phyloP scores from a whole-genome alignment of 2,329 filamentous ascomycete species.

The Hypomyces rosellus region DNA sequence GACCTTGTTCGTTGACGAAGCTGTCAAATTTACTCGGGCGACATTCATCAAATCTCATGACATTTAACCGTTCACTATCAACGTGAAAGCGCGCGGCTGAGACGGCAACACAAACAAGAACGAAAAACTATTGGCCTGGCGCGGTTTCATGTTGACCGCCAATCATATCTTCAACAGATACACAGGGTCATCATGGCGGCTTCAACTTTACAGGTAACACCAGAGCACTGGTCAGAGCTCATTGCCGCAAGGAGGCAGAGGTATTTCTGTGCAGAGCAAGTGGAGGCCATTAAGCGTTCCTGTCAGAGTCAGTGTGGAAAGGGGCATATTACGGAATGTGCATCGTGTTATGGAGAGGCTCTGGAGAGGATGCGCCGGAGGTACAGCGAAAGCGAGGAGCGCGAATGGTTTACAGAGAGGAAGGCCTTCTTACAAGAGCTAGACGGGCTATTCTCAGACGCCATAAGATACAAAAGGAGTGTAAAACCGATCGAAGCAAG shows the following conservation, averaged over 20 bases:
- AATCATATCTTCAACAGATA: too few species aligned
- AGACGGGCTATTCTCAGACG: slow-evolving; percentile 42
- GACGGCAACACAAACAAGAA: too few species aligned
- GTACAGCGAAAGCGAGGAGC: slow-evolving; percentile 28
- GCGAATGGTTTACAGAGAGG: slow-evolving; percentile 48
- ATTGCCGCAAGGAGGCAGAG: slow-evolving; percentile 26
- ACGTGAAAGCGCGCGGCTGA: too few species aligned
- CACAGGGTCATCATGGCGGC: slow-evolving; percentile 16
- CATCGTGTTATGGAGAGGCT: slow-evolving; percentile 41
- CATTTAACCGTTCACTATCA: too few species aligned
- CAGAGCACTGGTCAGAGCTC: slow-evolving; percentile 35
- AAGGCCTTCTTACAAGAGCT: slow-evolving; percentile 44
- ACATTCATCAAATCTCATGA: too few species aligned
- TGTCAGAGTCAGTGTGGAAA: slow-evolving; percentile 39
- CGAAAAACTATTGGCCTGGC: too few species aligned
- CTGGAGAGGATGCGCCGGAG: slow-evolving; percentile 38
- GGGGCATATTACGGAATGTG: slow-evolving; percentile 38
- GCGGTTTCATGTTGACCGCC: too few species aligned
- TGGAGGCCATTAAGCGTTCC: slow-evolving; percentile 35
- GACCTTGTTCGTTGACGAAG: too few species aligned
- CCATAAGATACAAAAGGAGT: slow-evolving; percentile 36
- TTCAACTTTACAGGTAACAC: slow-evolving; percentile 23
- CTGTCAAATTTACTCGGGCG: too few species aligned
- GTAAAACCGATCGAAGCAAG: slow-evolving; percentile 42
- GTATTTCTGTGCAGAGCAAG: slow-evolving; percentile 33